Evolutionary conservation across 2,329 filamentous ascomycete species (phyloP).

Genomic region (Fusarium paranaense): DNA sequence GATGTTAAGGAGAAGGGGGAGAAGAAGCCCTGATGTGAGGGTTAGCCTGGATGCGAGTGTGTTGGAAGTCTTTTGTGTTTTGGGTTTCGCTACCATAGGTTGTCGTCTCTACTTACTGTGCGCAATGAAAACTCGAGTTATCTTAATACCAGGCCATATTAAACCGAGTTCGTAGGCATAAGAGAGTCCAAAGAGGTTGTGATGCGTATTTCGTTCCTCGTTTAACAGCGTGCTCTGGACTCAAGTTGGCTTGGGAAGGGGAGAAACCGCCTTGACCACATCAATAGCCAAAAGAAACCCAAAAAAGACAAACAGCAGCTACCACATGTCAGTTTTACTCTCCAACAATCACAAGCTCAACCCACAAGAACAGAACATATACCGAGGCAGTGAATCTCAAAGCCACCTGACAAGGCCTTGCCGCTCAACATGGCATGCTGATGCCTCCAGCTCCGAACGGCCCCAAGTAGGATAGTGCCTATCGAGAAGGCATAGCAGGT

Average conservation of each 20-base stretch:
- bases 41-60: background rate
- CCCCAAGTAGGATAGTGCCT: conserved; percentile 48
- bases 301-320: conserved; percentile 42
- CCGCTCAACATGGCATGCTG: conserved; percentile 47
- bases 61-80: background rate
- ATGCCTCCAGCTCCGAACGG: conserved; percentile 47
- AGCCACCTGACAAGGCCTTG: conserved; percentile 47
- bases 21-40: background rate
- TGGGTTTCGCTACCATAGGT: background rate
- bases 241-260: background rate
- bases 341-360: background rate
- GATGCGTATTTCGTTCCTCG: background rate
- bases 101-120: background rate
- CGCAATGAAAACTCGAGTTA: background rate
- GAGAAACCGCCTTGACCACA: conserved; percentile 16
- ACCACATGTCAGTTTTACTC: conserved; percentile 6
- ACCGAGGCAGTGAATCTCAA: conserved; percentile 44
- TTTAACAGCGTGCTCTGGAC: rapidly evolving
- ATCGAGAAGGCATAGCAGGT: conserved; percentile 56
- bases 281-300: conserved; percentile 40
- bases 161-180: background rate
- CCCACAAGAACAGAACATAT: conserved; percentile 34
- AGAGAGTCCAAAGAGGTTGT: background rate
- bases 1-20: background rate
- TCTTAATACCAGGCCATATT: background rate